A percentile compares a stretch with the other conserved stretches of the same genome.
Conservation (phyloP, 1,139 yeast genomes). For the Saccharomyces hybrid region DNA sequence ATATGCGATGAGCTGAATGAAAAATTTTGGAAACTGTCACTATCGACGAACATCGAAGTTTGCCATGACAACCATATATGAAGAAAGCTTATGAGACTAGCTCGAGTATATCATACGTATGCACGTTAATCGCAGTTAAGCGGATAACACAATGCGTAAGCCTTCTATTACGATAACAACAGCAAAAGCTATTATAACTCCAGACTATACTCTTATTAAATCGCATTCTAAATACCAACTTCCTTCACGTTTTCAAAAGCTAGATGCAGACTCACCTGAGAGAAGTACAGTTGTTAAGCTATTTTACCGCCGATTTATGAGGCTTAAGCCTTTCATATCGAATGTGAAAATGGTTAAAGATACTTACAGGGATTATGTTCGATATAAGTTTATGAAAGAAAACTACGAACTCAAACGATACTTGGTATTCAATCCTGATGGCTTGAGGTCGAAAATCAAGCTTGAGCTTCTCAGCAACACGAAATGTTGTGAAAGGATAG, state of each 20-base stretch:
- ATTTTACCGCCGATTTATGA: conserved; percentile 22
- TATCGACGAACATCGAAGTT: not conserved
- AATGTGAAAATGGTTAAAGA: conserved; percentile 19
- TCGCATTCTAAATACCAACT: conserved; percentile 11
- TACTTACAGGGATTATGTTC: conserved; percentile 23
- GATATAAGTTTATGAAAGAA: conserved; percentile 26
- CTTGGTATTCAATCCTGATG: conserved; percentile 2
- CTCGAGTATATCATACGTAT: not conserved
- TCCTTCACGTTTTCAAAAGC: not conserved
- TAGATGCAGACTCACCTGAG: conserved; percentile 3
- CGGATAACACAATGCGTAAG: not conserved
- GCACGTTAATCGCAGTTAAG: not conserved
- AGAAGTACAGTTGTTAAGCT: conserved; percentile 6
- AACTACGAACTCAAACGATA: conserved; percentile 20
- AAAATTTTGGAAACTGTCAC: not conserved
- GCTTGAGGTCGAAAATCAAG: not conserved
- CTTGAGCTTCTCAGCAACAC: conserved; percentile 2
- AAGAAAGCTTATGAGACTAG: not conserved
- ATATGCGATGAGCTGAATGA: conserved; percentile 3
- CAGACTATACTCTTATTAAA: conserved; percentile 14
- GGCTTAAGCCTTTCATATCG: conserved; percentile 26
- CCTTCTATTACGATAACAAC: conserved; percentile 11
- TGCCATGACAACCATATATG: not conserved
- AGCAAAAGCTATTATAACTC: conserved; percentile 18
- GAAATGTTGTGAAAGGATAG: not conserved